Percentiles rank a stretch among this genome's conserved stretches.
Evolutionary conservation across 2,329 filamentous ascomycete genomes (phyloP).

Genomic region (Exophiala aquamarina): DNA sequence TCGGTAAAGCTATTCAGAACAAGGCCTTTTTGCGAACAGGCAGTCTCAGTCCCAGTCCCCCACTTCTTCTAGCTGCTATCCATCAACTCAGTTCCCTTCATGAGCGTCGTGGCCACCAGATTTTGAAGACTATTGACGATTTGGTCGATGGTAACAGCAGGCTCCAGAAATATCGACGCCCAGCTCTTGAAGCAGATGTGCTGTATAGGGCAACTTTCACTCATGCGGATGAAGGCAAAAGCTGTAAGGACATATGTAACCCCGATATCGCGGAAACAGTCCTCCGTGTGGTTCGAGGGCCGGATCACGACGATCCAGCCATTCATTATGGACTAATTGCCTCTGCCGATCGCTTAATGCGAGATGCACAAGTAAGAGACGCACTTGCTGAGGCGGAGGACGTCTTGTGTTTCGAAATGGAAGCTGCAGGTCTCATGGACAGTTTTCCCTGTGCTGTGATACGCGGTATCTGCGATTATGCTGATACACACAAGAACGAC

Average conservation of each 20-base stretch:
- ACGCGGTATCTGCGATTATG: constrained; percentile 31
- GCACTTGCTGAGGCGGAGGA: constrained; percentile 3
- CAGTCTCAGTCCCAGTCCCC: constrained; percentile 22
- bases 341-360: constrained; percentile 28
- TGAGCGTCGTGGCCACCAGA: constrained; percentile 15
- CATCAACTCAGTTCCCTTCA: constrained; percentile 5
- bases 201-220: constrained; percentile 13
- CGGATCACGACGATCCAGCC: constrained; percentile 32
- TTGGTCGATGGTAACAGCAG: background rate
- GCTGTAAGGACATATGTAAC: constrained; percentile 13
- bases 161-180: constrained; percentile 15
- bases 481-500: constrained; percentile 33
- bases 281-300: constrained; percentile 5
- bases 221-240: constrained; percentile 7
- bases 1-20: constrained; percentile 27
- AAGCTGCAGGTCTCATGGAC: too few species aligned
- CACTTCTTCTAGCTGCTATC: constrained; percentile 17
- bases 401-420: constrained; percentile 29
- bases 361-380: constrained; percentile 22
- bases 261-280: constrained; percentile 7
- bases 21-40: constrained; percentile 22
- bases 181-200: constrained; percentile 12
- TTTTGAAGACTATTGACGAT: constrained; percentile 6
- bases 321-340: constrained; percentile 32
- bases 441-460: constrained; percentile 29